Evolutionary conservation across 129 eudicot genomes (phyloP).

Genomic region (Artemisia argyi): DNA sequence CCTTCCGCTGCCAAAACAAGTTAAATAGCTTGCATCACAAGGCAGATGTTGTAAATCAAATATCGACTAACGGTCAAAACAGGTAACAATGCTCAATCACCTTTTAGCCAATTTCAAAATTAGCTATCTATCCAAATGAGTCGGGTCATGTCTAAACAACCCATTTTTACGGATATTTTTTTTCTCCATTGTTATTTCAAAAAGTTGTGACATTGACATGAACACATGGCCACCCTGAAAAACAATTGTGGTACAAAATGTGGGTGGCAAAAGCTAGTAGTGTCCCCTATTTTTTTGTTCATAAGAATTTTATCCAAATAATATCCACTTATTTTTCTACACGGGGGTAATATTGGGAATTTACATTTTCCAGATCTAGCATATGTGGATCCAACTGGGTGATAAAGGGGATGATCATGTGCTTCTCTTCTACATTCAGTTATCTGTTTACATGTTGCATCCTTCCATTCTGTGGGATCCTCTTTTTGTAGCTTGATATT

Average conservation of each 20-base stretch:
- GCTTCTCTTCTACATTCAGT: no score
- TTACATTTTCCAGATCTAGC: constrained; percentile 8
- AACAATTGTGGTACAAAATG: constrained; percentile 24
- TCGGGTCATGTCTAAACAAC: neutral
- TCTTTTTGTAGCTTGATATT: no score
- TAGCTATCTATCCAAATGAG: neutral
- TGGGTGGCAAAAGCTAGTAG: constrained; percentile 25
- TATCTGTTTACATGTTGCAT: no score
- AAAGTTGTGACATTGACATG: constrained; percentile 10
- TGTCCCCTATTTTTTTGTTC: neutral
- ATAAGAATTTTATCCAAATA: constrained; percentile 26
- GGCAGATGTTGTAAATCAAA: neutral
- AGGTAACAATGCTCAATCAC: neutral
- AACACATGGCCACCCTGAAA: constrained; percentile 16
- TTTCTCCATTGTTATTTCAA: neutral
- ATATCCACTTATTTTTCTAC: constrained; percentile 21
- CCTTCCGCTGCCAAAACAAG: constrained; percentile 54
- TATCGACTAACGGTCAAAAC: neutral
- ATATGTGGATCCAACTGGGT: constrained; percentile 43
- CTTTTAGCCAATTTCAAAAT: neutral
- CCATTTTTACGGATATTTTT: neutral
- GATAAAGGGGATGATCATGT: constrained; percentile 20
- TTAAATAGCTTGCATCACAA: constrained; percentile 13
- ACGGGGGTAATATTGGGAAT: constrained; percentile 24
- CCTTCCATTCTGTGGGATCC: no score